A percentile compares a stretch with the other conserved stretches of the same genome.
Conservation (phyloP, 2,329 filamentous ascomycete species). For the Nannizziopsis barbatae region DNA sequence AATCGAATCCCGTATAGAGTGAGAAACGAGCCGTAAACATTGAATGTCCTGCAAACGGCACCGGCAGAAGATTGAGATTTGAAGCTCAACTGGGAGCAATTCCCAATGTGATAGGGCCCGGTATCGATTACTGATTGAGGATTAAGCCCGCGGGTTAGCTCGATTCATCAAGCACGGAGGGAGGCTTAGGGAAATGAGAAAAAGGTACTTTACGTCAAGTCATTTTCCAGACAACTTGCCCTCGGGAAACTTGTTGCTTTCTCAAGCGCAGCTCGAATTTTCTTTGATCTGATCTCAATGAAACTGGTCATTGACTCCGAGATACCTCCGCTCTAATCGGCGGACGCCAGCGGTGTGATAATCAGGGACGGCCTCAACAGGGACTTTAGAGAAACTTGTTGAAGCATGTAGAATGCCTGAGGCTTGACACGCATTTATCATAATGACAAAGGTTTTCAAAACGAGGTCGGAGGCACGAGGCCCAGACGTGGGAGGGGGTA, state of each 20-base stretch:
- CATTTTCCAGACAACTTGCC: not conserved
- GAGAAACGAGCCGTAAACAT: slow-evolving; percentile 31
- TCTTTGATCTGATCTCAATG: slow-evolving; percentile 13
- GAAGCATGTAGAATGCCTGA: too few species aligned
- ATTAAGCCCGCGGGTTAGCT: not conserved
- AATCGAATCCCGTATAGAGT: slow-evolving; percentile 29
- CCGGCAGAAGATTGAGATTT: slow-evolving; percentile 32
- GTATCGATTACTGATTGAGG: not conserved
- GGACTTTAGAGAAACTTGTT: too few species aligned
- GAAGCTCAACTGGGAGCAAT: slow-evolving; percentile 32
- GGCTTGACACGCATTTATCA: too few species aligned
- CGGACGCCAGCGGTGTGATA: not conserved
- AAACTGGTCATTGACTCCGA: slow-evolving; percentile 10
- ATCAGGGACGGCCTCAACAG: not conserved
- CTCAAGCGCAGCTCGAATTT: slow-evolving; percentile 14
- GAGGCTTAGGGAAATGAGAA: not conserved
- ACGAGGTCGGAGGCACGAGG: not conserved
- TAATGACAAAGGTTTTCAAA: too few species aligned
- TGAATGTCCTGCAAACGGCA: slow-evolving; percentile 31
- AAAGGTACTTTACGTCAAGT: not conserved
- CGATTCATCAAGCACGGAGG: too few species aligned
- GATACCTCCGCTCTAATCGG: not conserved
- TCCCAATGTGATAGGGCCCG: slow-evolving; percentile 28
- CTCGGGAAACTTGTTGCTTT: slow-evolving; percentile 14
- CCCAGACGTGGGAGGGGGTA: not conserved